phyloP scores from a whole-genome alignment of 345 rosid genomes.

The Isatis tinctoria region DNA sequence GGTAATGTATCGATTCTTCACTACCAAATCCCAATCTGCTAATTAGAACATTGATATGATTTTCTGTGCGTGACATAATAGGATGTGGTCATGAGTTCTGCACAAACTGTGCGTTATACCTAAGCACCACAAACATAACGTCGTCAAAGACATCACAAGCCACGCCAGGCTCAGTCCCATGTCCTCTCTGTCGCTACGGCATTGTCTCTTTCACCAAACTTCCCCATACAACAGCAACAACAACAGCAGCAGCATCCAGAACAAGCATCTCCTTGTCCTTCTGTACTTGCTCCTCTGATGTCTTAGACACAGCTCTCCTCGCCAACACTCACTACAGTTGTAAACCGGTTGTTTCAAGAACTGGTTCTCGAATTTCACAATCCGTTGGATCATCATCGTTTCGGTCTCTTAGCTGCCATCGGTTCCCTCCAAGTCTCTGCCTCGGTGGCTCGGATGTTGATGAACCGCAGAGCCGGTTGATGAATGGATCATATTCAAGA shows the following conservation, averaged over 20 bases:
- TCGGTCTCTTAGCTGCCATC: conserved; percentile 67
- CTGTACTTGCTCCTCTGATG: conserved; percentile 71
- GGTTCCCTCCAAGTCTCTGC: conserved; percentile 74
- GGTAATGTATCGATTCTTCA: conserved; percentile 36
- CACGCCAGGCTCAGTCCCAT: conserved; percentile 75
- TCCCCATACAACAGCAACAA: conserved; percentile 30
- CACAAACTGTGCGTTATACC: conserved; percentile 76
- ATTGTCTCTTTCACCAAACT: conserved; percentile 76
- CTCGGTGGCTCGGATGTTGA: conserved; percentile 56
- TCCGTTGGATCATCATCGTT: conserved; percentile 61
- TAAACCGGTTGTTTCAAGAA: conserved; percentile 56
- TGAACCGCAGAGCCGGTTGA: conserved; percentile 41
- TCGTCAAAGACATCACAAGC: conserved; percentile 42
- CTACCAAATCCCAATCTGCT: not conserved
- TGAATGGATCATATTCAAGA: conserved; percentile 44
- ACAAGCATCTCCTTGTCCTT: conserved; percentile 68
- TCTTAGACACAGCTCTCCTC: conserved; percentile 48
- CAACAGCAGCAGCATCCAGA: conserved; percentile 39
- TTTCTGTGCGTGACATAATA: conserved; percentile 31
- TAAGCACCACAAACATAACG: conserved; percentile 65
- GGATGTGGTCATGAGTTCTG: conserved; percentile 94
- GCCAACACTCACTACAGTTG: conserved; percentile 51
- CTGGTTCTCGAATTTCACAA: conserved; percentile 30
- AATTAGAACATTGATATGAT: not conserved
- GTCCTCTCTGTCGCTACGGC: conserved; percentile 91